A percentile compares a stretch with the other conserved stretches of the same genome.
Conservation (phyloP, 768 basidiomycete genomes). For the Cystofilobasidium ferigula region DNA sequence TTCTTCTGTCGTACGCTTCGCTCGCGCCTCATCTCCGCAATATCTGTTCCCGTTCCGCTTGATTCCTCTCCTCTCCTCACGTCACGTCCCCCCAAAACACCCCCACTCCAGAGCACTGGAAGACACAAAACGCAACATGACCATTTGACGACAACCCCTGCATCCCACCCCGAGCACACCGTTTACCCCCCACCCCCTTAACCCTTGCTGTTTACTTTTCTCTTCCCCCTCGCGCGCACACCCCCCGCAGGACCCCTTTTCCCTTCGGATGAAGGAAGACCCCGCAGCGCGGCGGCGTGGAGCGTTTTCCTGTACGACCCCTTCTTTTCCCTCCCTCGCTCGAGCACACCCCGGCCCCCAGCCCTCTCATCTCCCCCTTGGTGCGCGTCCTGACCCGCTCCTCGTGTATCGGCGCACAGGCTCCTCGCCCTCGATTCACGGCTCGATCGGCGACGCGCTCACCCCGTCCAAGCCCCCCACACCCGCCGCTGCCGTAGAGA, state of each 20-base stretch:
- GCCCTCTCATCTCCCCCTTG: not conserved
- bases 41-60: too few species aligned
- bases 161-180: not conserved
- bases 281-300: not conserved
- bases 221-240: not conserved
- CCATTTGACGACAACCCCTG: not conserved
- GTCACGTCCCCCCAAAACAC: not conserved
- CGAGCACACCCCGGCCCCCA: slow-evolving; percentile 16
- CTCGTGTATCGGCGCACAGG: not conserved
- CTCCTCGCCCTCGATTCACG: not conserved
- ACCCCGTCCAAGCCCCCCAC: too few species aligned
- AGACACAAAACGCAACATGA: not conserved
- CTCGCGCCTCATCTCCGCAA: not conserved
- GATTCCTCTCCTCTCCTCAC: not conserved
- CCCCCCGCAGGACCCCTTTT: not conserved
- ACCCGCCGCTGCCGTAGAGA: not conserved
- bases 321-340: not conserved
- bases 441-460: not conserved
- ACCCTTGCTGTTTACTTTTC: not conserved
- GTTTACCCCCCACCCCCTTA: not conserved
- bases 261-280: slow-evolving; percentile 1
- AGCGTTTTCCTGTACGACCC: slow-evolving; percentile 16
- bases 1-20: slow-evolving; percentile 19
- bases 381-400: too few species aligned
- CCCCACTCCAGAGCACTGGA: not conserved